Conservation (phyloP, 2,329 filamentous ascomycete genomes). For the Thielaviopsis populi region DNA sequence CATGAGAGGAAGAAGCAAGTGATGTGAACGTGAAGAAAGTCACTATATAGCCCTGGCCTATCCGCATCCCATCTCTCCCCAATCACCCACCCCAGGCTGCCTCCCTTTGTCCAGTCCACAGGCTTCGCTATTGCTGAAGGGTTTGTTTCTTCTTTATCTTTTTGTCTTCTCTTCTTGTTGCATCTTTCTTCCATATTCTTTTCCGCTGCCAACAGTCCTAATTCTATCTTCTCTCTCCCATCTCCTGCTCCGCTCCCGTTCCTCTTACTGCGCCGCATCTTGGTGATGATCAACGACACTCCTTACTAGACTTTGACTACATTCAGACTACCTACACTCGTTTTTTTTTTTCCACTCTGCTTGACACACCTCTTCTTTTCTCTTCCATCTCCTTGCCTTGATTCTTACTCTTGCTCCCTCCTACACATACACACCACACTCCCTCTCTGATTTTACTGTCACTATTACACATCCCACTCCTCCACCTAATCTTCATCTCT, state of each 20-base stretch:
- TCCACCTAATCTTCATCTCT: background rate
- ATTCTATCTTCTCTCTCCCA: background rate
- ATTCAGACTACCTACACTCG: background rate
- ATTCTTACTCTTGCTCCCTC: background rate
- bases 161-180: background rate
- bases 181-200: background rate
- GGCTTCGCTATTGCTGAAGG: background rate
- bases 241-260: background rate
- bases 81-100: background rate
- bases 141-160: background rate
- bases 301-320: background rate
- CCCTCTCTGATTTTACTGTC: background rate
- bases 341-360: background rate
- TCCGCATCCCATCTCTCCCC: background rate
- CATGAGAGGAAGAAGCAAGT: background rate
- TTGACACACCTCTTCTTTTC: background rate
- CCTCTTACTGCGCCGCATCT: background rate
- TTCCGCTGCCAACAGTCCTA: background rate
- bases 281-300: slow-evolving; percentile 3
- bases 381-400: background rate
- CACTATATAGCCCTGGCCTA: slow-evolving; percentile 4
- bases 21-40: slow-evolving; percentile 3
- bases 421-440: background rate
- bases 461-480: background rate
- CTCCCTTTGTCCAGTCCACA: background rate